These are phyloP conservation scores for Biscutella auriculata DNA, from an alignment of 441 rosid species.

Conservation along the genomic window DNA sequence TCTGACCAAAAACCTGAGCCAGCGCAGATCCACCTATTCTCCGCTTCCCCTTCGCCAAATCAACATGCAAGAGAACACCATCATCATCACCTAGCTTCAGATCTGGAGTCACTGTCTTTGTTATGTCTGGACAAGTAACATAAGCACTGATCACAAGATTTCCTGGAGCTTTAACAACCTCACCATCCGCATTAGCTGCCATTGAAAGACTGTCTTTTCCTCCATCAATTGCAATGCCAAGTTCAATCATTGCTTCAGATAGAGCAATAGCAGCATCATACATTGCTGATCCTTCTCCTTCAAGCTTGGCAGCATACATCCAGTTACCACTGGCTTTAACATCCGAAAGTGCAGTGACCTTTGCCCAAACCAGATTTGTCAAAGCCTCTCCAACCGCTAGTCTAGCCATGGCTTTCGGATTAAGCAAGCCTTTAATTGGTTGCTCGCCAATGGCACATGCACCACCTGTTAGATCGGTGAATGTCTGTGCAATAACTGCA, in stretches of 20 bases:
- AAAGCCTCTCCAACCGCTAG: slow-evolving; percentile 90
- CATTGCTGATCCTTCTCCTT: slow-evolving; percentile 94
- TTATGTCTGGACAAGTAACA: slow-evolving; percentile 80
- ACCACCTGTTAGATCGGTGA: slow-evolving; percentile 67
- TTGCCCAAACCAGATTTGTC: slow-evolving; percentile 91
- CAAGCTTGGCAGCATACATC: slow-evolving; percentile 98
- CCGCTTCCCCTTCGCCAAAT: slow-evolving; percentile 76
- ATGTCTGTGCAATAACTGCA: slow-evolving; percentile 87
- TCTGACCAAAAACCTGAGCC: slow-evolving; percentile 80
- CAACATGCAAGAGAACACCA: slow-evolving; percentile 70
- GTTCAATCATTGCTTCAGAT: slow-evolving; percentile 83
- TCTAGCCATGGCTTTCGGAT: slow-evolving; percentile 94
- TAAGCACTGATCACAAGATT: slow-evolving; percentile 85
- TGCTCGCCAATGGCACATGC: slow-evolving; percentile 95
- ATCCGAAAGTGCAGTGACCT: slow-evolving; percentile 76
- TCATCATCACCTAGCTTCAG: slow-evolving; percentile 63
- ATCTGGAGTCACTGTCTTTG: slow-evolving; percentile 90
- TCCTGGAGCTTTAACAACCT: slow-evolving; percentile 94
- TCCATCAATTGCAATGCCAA: slow-evolving; percentile 93
- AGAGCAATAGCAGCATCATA: slow-evolving; percentile 84
- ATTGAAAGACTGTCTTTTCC: slow-evolving; percentile 94
- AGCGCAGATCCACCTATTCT: slow-evolving; percentile 89
- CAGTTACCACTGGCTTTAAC: slow-evolving; percentile 95
- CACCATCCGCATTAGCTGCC: slow-evolving; percentile 79
- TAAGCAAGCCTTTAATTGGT: slow-evolving; percentile 74